Base-by-base conservation (phyloP, 2,329 filamentous ascomycete genomes). In the Aspergillus pseudoglaucus region DNA sequence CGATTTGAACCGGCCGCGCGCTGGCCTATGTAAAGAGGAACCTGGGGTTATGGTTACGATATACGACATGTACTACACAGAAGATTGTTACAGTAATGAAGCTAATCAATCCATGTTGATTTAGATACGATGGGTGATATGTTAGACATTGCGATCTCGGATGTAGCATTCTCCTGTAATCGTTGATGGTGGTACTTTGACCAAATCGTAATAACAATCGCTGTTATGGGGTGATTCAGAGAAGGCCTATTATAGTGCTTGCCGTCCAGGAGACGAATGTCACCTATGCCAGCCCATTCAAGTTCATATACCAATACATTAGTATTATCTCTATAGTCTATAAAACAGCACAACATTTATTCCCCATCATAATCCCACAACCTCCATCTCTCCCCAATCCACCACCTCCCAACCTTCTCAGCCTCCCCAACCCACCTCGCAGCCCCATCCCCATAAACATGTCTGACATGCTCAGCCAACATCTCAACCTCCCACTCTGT, bases 321-420 rank as follows among this genome's bases (percentile, higher is more conserved):
- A 30, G 10, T 30, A 30, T 30, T 30, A 30, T 10, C 9, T 30
- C 25, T 30, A 30, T 30, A 30, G 9, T 30, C 9, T 27, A 10
- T 30, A 30, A 3, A 25, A 30, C 4, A 12, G 25, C 25, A 30
- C 25, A 30, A 12, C 25, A 30, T 30, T 5, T 30, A 30, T 30
- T 30, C 25, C 25, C 27, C 43, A 6, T 42, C 20, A 22, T 49
- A 46, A 37, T 49, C 33, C 37, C 43, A 49, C 18, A 44, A 48
- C 49, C 52, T n/a, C 37, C 27, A 35, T 17, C 43, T 62, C 53
- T 72, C 69, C 47, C 58, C 52, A 12, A 67, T 59, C 67, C 68
- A 71, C 69, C 69, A 72, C 33, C 58, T 56, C 3, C 61, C 63
- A 25, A 71, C 59, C 40, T 65, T 58, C 8, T 64, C 64, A 1